Percentiles rank a stretch among this genome's conserved stretches.
Evolutionary conservation across 169 alveolate species (phyloP).

Genomic region (Plasmodium inui): DNA sequence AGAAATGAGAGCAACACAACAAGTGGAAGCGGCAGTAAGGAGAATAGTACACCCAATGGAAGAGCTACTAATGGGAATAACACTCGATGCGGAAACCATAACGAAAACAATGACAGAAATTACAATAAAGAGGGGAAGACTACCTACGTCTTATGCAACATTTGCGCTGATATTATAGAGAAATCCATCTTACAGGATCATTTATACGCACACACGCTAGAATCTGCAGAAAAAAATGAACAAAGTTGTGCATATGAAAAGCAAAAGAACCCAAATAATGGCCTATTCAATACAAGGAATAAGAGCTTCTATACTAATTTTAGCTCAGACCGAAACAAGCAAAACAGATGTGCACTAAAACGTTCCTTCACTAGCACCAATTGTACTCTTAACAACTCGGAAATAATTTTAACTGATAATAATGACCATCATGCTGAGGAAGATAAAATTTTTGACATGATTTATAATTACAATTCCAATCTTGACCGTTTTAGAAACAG

Average conservation of each 20-base stretch:
- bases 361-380: background rate
- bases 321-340: background rate
- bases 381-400: background rate
- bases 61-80: background rate
- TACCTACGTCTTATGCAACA: slow-evolving; percentile 19
- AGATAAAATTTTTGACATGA: background rate
- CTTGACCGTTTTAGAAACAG: background rate
- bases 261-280: background rate
- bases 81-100: too few relatives aligned
- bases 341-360: slow-evolving; percentile 13
- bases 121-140: background rate
- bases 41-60: too few relatives aligned
- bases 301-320: slow-evolving; percentile 1
- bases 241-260: background rate
- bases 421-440: background rate
- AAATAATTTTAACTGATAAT: background rate
- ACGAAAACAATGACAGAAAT: background rate
- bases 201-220: slow-evolving; percentile 49
- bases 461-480: slow-evolving; percentile 22
- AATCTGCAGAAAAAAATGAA: background rate
- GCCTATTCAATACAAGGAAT: background rate
- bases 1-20: background rate
- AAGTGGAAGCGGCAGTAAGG: background rate
- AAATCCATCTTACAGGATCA: slow-evolving; percentile 29
- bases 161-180: slow-evolving; percentile 42